Conservation (phyloP, 2,329 filamentous ascomycete species). For the Colletotrichum zoysiae region DNA sequence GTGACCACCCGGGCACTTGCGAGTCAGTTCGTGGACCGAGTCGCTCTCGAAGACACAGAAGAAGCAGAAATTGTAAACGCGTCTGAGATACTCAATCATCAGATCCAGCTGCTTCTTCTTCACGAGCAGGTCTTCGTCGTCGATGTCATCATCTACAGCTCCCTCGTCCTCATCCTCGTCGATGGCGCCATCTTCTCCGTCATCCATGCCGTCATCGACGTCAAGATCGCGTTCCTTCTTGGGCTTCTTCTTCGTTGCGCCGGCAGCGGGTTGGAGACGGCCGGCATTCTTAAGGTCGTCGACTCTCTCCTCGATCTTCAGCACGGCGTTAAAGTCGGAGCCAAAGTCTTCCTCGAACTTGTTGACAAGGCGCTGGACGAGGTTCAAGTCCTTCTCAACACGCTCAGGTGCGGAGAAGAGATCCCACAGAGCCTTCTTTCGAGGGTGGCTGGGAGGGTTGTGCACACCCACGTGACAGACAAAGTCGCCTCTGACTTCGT, state of each 20-base stretch:
- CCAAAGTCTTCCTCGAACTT: constrained; percentile 90
- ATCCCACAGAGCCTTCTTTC: constrained; percentile 97
- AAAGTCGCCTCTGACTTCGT: constrained; percentile 93
- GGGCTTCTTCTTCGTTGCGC: constrained; percentile 66
- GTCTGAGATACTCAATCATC: constrained; percentile 93
- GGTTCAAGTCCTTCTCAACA: constrained; percentile 87
- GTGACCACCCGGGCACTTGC: constrained; percentile 98
- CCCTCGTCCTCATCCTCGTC: constrained; percentile 87
- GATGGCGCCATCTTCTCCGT: constrained; percentile 73
- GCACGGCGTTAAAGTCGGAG: constrained; percentile 79
- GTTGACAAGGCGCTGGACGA: constrained; percentile 84
- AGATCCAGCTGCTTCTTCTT: constrained; percentile 99
- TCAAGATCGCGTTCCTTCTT: constrained; percentile 72
- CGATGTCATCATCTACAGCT: constrained; percentile 82
- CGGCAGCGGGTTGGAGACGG: constrained; percentile 76
- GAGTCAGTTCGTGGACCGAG: constrained; percentile 93
- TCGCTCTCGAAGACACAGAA: constrained; percentile 99
- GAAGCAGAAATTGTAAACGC: constrained; percentile 99
- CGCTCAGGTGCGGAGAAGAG: constrained; percentile 94
- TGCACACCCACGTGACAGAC: constrained; percentile 98
- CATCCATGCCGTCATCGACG: constrained; percentile 72
- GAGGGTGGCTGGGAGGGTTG: constrained; percentile 84
- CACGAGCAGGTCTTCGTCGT: constrained; percentile 88
- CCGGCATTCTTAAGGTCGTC: constrained; percentile 83
- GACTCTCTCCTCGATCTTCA: constrained; percentile 88